Conservation (phyloP, 192 early-diverging fungal genomes). For the Neocallimastix lanati region DNA sequence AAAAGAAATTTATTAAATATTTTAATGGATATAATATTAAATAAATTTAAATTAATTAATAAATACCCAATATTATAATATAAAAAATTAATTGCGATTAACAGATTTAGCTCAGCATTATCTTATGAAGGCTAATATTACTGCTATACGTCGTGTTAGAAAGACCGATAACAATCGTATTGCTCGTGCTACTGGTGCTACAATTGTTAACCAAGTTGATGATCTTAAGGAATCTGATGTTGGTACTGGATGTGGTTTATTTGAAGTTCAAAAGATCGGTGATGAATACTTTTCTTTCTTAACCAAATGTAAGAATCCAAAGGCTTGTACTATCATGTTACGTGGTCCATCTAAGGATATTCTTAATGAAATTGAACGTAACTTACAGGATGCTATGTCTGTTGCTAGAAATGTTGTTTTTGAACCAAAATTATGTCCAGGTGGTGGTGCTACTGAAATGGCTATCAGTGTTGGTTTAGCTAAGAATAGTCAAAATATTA, state of each 20-base stretch:
- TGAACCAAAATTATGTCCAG: constrained; percentile 78
- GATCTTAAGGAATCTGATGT: constrained; percentile 93
- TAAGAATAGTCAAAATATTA: constrained; percentile 73
- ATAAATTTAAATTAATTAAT: too few species aligned
- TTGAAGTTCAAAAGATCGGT: constrained; percentile 89
- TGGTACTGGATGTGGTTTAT: constrained; percentile 83
- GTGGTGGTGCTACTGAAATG: constrained; percentile 98
- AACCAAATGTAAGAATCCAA: constrained; percentile 83
- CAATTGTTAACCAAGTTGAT: constrained; percentile 87
- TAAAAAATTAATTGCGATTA: too few species aligned
- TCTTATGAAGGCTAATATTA: constrained; percentile 92
- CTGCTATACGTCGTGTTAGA: constrained; percentile 88
- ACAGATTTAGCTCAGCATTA: constrained; percentile 93
- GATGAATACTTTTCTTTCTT: constrained; percentile 98
- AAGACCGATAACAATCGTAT: constrained; percentile 99
- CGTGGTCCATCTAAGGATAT: constrained; percentile 96
- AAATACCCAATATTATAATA: too few species aligned
- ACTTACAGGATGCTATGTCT: constrained; percentile 96
- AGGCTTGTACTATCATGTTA: constrained; percentile 92
- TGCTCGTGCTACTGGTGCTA: constrained; percentile 93
- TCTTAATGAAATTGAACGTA: constrained; percentile 93
- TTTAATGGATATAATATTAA: too few species aligned
- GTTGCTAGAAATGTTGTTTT: constrained; percentile 97
- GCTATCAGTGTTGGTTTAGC: constrained; percentile 73
- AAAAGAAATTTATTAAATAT: too few species aligned